Evolutionary conservation across 2,329 filamentous ascomycete genomes (phyloP).

Genomic region (Chrysoporthe cubensis): DNA sequence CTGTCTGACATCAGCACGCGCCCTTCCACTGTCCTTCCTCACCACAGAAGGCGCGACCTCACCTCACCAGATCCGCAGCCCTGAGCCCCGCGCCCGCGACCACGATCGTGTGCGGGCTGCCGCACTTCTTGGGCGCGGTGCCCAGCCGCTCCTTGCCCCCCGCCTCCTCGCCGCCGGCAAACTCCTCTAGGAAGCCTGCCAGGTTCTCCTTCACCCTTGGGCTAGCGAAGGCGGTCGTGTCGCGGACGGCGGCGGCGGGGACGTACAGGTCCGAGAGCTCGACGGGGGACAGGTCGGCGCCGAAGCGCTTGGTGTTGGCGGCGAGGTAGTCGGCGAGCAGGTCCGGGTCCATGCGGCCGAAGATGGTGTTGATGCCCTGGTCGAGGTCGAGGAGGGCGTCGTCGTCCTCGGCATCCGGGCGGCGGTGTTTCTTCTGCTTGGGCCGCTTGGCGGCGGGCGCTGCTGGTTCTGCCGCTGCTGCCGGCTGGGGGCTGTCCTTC

Average conservation of each 20-base stretch:
- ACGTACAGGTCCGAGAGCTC: constrained; percentile 84
- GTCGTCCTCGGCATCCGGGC: constrained; percentile 51
- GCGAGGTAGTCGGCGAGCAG: constrained; percentile 85
- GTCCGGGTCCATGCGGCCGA: constrained; percentile 80
- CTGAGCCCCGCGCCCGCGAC: constrained; percentile 84
- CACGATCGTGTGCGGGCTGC: constrained; percentile 83
- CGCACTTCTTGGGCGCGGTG: constrained; percentile 68
- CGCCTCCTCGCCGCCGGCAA: constrained; percentile 42
- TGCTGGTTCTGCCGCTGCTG: neutral
- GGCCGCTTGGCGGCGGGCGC: constrained; percentile 42
- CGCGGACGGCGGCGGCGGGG: constrained; percentile 74
- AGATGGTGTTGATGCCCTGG: constrained; percentile 76
- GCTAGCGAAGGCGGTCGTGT: constrained; percentile 76
- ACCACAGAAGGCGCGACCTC: constrained; percentile 31
- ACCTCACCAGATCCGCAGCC: constrained; percentile 81
- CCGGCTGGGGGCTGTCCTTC: constrained; percentile 26
- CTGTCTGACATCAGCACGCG: constrained; percentile 46
- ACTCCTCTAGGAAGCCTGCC: constrained; percentile 75
- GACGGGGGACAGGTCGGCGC: constrained; percentile 77
- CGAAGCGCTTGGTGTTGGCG: constrained; percentile 77
- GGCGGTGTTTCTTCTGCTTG: constrained; percentile 42
- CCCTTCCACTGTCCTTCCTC: neutral
- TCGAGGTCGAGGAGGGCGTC: constrained; percentile 67
- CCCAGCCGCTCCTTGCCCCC: constrained; percentile 56
- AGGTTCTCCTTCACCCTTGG: constrained; percentile 72